phyloP scores from a whole-genome alignment of 495 filamentous ascomycete genomes.

The Aspergillus biplanus region DNA sequence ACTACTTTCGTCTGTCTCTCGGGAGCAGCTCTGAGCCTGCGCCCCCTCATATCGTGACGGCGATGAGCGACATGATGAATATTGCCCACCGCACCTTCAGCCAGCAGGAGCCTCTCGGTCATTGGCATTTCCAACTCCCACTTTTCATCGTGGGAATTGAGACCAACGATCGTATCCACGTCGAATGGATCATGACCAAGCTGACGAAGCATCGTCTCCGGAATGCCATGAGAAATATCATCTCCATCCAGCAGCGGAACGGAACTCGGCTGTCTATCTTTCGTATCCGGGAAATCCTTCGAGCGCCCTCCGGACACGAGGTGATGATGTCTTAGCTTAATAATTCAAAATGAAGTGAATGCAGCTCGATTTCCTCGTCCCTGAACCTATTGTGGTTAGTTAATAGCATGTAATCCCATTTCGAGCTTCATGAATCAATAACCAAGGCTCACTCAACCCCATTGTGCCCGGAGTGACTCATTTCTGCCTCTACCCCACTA shows the following conservation, averaged over 20 bases:
- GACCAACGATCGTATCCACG: slow-evolving; percentile 3
- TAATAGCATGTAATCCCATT: too few species aligned
- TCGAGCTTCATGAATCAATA: too few species aligned
- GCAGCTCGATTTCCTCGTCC: too few species aligned
- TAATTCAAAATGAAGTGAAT: too few species aligned
- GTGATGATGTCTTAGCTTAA: too few species aligned
- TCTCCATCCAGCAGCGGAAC: not conserved
- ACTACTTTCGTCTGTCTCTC: slow-evolving; percentile 1
- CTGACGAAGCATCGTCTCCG: not conserved
- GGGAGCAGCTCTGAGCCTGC: not conserved
- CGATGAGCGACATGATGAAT: slow-evolving; percentile 1
- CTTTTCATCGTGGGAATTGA: slow-evolving; percentile 3
- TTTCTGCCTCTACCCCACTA: too few species aligned
- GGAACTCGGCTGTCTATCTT: not conserved
- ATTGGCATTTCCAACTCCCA: not conserved
- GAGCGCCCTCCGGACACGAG: too few species aligned
- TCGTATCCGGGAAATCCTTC: not conserved
- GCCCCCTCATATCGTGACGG: not conserved
- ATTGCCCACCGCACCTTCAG: slow-evolving; percentile 5
- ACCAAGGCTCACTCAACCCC: too few species aligned
- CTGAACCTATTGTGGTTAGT: too few species aligned
- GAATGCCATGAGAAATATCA: not conserved
- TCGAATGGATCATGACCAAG: slow-evolving; percentile 6
- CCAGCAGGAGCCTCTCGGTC: not conserved
- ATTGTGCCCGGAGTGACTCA: too few species aligned